Evolutionary conservation across 768 basidiomycete species (phyloP).

Genomic region (Pleurotus cornucopiae): DNA sequence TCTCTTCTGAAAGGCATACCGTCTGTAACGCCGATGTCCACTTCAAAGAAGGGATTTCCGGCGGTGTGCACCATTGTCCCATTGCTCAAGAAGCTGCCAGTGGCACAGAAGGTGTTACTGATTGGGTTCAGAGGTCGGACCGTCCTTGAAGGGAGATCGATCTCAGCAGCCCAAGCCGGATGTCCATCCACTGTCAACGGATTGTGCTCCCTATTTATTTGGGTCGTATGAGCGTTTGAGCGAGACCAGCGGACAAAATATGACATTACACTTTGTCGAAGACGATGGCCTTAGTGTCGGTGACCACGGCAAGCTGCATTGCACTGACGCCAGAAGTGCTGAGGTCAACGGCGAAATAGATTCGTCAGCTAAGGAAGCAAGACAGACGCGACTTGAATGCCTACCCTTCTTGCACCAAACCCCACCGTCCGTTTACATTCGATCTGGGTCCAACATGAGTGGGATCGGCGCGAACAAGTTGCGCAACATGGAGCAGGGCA

Average conservation of each 20-base stretch:
- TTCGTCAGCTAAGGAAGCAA: neutral
- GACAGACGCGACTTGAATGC: neutral
- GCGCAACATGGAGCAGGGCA: too few relatives aligned
- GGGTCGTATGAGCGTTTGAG: neutral
- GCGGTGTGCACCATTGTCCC: slow-evolving; percentile 31
- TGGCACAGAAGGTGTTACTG: slow-evolving; percentile 39
- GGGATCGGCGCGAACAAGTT: too few relatives aligned
- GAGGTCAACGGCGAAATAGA: neutral
- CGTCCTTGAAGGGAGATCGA: slow-evolving; percentile 35
- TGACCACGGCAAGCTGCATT: slow-evolving; percentile 18
- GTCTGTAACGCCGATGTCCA: slow-evolving; percentile 10
- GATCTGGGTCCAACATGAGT: too few relatives aligned
- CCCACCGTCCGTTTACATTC: slow-evolving; percentile 6
- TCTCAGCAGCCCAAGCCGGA: slow-evolving; percentile 41
- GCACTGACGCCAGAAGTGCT: slow-evolving; percentile 20
- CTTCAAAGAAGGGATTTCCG: slow-evolving; percentile 7
- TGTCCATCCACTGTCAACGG: slow-evolving; percentile 36
- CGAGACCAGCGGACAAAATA: neutral
- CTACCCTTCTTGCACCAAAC: slow-evolving; percentile 11
- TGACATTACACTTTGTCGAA: slow-evolving; percentile 9
- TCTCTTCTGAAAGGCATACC: neutral
- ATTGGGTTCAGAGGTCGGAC: slow-evolving; percentile 27
- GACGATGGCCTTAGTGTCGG: slow-evolving; percentile 19
- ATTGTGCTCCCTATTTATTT: slow-evolving; percentile 22
- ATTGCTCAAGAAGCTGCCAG: slow-evolving; percentile 36